Evolutionary conservation across 2,329 filamentous ascomycete genomes (phyloP), one percentile per base, ranked within the genome.

Genomic region (Colletotrichum chrysophilum): DNA sequence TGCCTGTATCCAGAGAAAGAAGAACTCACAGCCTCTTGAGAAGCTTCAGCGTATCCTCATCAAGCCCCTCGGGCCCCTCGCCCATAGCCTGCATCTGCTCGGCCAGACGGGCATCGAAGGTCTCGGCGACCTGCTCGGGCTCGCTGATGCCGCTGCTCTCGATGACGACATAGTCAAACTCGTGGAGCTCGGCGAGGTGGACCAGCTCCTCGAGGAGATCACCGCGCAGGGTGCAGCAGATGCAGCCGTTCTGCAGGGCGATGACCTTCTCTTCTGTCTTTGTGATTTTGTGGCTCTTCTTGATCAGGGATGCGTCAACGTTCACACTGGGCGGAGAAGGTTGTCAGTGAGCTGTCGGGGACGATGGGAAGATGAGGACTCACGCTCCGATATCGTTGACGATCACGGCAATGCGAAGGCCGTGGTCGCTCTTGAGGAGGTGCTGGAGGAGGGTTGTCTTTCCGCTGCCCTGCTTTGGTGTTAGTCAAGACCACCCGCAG

Each of bases 71-170:
- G 0, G 80, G 80, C 1, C 80, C 77, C 1, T 84, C 81, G 0
- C 82, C 82, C 72, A 87, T 79, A 18, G 74, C 79, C 52, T 83
- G 81, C 82, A 88, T 87, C 70, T 87, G 86, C 66, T 89, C 87
- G 4, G 87, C 88, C 79, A 89, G 88, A 55, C 88, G 89, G 7
- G 87, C 84, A 38, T 93, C 92, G 78, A 95, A 95, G 0, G 93
- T 95, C 85, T 95, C 93, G 0, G 93, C 93, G 0, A 95, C 93
- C 79, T 95, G 93, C 84, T 94, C 92, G 0, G 92, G 93, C 82
- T 94, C 93, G 78, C 93, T 94, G 77, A 95, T 94, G 0, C 93
- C 92, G 4, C 90, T 93, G 80, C 92, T 94, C 82, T 95, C 93
- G 56, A 94, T 93, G 52, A 94, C 86, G 30, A 95, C 90, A 81